A percentile compares a stretch with the other conserved stretches of the same genome.
phyloP scores from a whole-genome alignment of 495 filamentous ascomycete species.

The Elaphomyces granulatus region DNA sequence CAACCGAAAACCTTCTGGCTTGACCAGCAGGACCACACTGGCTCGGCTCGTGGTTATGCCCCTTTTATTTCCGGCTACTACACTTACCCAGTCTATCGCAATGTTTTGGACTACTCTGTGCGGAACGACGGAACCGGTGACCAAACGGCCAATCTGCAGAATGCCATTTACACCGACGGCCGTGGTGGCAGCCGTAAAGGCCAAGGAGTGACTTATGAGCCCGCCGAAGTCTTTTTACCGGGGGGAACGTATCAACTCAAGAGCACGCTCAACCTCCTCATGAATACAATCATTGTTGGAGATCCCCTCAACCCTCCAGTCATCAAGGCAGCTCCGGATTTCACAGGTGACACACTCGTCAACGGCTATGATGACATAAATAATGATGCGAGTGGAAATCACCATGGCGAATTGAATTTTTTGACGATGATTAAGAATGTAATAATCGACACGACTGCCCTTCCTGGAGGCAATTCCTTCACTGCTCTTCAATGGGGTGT shows the following conservation, averaged over 20 bases:
- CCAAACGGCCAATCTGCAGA: conserved; percentile 28
- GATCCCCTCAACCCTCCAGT: conserved; percentile 10
- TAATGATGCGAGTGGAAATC: conserved; percentile 13
- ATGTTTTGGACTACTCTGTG: conserved; percentile 39
- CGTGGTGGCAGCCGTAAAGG: conserved; percentile 22
- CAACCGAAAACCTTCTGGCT: conserved; percentile 23
- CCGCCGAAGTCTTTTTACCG: conserved; percentile 26
- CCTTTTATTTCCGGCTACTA: conserved; percentile 22
- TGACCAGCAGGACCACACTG: conserved; percentile 20
- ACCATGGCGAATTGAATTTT: conserved; percentile 28
- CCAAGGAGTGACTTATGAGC: conserved; percentile 10
- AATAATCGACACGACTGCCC: conserved; percentile 24
- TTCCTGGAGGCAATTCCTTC: conserved; percentile 15
- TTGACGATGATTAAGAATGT: conserved; percentile 31
- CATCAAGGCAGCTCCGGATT: conserved; percentile 12
- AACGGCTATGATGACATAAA: conserved; percentile 19
- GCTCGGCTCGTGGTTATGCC: conserved; percentile 18
- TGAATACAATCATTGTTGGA: conserved; percentile 21
- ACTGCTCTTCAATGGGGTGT: conserved; percentile 49
- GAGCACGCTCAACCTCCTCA: conserved; percentile 13
- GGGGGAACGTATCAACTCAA: conserved; percentile 21
- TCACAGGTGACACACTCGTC: conserved; percentile 8
- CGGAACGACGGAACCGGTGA: conserved; percentile 31
- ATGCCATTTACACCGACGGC: conserved; percentile 25
- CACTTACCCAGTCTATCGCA: conserved; percentile 40